These are phyloP conservation scores for Waitea zeae DNA, from an alignment of 1,284 basidiomycete species.

Conservation along the genomic window DNA sequence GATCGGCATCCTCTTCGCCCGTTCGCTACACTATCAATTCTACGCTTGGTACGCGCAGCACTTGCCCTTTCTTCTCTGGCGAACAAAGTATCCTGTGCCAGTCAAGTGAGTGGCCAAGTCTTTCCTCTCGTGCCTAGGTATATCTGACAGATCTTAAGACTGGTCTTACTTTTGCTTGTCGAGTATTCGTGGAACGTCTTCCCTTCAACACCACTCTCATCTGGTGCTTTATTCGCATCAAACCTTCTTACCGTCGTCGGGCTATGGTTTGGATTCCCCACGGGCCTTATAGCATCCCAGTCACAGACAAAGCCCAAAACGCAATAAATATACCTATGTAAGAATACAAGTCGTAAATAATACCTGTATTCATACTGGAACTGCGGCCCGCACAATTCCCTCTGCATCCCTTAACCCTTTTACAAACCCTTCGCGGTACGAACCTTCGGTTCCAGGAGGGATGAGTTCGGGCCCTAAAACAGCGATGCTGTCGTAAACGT, in stretches of 20 bases:
- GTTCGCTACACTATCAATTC: conserved; percentile 98
- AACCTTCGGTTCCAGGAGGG: conserved; percentile 19
- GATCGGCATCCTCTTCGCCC: conserved; percentile 81
- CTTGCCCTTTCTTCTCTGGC: conserved; percentile 73
- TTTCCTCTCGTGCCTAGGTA: conserved; percentile 4
- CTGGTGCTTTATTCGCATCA: conserved; percentile 37
- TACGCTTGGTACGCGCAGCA: conserved; percentile 97
- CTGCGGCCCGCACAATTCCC: conserved; percentile 4
- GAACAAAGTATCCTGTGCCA: conserved; percentile 41
- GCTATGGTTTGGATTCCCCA: conserved; percentile 42
- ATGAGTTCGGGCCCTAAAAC: conserved; percentile 18
- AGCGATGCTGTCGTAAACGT: conserved; percentile 32
- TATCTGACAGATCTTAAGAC: conserved; percentile 20
- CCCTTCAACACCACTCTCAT: conserved; percentile 65
- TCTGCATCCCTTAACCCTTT: conserved; percentile 27
- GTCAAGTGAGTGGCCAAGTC: conserved; percentile 33
- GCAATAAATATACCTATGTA: too few species aligned
- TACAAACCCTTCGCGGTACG: conserved; percentile 28
- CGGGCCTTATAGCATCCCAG: too few species aligned
- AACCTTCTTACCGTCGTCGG: conserved; percentile 47
- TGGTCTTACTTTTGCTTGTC: conserved; percentile 40
- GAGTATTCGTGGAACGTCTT: conserved; percentile 85
- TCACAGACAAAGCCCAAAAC: too few species aligned
- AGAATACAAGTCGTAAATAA: too few species aligned
- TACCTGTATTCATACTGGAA: too few species aligned